These are phyloP conservation scores for Dictyostelium purpureum DNA, from an alignment of 78 protist genomes.

Conservation along the genomic window DNA sequence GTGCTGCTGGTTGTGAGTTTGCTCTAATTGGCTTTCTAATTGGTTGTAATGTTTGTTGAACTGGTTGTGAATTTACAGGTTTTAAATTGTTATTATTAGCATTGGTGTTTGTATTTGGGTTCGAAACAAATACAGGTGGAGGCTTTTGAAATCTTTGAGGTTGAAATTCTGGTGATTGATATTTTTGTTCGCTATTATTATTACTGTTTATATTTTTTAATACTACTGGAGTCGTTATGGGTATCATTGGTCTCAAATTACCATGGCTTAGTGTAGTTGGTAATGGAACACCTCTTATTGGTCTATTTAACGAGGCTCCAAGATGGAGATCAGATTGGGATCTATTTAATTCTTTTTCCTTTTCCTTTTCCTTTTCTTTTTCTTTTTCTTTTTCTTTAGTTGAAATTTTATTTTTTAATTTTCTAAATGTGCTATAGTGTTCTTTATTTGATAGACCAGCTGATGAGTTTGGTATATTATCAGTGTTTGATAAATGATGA, in stretches of 20 bases:
- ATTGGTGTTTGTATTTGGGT: no score
- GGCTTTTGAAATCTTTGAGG: background rate
- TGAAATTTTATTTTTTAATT: slow-evolving; percentile 11
- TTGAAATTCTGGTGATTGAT: slow-evolving; percentile 9
- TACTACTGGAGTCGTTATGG: background rate
- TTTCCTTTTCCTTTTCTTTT: background rate
- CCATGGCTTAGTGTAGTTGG: slow-evolving; percentile 2
- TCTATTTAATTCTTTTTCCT: background rate
- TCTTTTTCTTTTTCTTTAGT: background rate
- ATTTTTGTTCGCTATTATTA: background rate
- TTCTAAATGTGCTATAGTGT: slow-evolving; percentile 26
- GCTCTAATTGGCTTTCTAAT: background rate
- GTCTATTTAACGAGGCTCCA: background rate
- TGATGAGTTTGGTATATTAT: background rate
- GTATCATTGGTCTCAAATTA: slow-evolving; percentile 10
- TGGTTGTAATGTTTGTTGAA: background rate
- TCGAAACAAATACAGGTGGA: slow-evolving; percentile 24
- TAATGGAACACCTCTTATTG: slow-evolving; percentile 31
- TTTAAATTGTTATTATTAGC: background rate
- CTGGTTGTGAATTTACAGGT: background rate
- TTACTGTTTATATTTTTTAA: background rate
- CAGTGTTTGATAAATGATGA: background rate
- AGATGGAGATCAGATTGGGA: background rate
- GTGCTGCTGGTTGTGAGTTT: slow-evolving; percentile 21
- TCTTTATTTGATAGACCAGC: slow-evolving; percentile 30